phyloP scores from a whole-genome alignment of 106 monocot species.

The Dendrobium catenatum region DNA sequence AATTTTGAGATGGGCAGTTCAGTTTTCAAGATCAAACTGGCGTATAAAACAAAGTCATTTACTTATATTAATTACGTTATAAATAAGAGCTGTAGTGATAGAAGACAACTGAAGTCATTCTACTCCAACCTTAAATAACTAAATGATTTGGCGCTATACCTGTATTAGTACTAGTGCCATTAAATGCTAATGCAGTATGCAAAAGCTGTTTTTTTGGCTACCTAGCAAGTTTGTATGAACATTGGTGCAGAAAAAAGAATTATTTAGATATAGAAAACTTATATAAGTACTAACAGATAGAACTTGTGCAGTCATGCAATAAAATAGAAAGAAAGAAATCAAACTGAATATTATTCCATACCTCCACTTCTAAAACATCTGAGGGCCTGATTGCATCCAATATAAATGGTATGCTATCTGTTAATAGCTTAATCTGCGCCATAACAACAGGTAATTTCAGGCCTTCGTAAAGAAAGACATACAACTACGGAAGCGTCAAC shows the following conservation, averaged over 20 bases:
- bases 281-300: neutral
- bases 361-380: slow-evolving; percentile 35
- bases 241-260: neutral
- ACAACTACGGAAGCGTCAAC: neutral
- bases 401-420: slow-evolving; percentile 23
- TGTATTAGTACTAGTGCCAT: neutral
- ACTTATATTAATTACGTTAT: too few species aligned
- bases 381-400: slow-evolving; percentile 25
- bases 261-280: neutral
- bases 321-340: neutral
- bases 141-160: neutral
- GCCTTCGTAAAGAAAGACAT: neutral
- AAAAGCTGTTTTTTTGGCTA: neutral
- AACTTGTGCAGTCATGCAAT: neutral
- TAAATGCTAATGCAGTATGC: neutral
- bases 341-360: neutral
- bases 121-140: neutral
- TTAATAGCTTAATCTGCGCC: slow-evolving; percentile 36
- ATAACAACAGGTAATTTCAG: neutral
- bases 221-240: neutral
- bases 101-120: neutral
- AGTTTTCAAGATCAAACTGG: too few species aligned
- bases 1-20: too few species aligned
- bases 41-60: too few species aligned
- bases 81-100: neutral